Base-by-base conservation (phyloP, 768 basidiomycete species). In the Lactifluus subvellereus region DNA sequence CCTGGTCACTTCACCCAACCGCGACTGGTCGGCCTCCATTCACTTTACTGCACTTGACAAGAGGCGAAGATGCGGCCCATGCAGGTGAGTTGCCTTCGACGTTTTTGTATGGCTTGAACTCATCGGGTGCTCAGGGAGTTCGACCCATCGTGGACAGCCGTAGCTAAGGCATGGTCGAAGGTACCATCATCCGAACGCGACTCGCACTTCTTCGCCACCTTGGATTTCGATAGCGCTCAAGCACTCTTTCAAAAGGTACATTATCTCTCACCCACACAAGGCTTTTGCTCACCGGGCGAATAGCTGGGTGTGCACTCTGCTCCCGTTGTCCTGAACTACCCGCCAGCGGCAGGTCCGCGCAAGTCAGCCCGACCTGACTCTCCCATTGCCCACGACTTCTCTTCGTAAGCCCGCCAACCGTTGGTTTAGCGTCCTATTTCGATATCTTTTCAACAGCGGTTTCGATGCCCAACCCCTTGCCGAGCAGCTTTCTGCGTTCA, bases 171-270 rank as follows among this genome's bases (percentile, higher is more conserved):
- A n/a, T 98, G 94, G 94, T 72, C 81, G 4, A 78, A 78, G 14
- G 80, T 82, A 9, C 74, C 89, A 8, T 69, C 80, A 60, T 78
- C 77, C 22, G 75, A 88, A n/a, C 82, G 87, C 47, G 81, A 91
- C 72, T 77, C 79, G 59, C 95, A 98, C 74, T 95, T 98, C 83
- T 99, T 98, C 71, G 97, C 86, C 9, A 87, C 86, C 13, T 73
- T 93, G 35, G 97, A 99, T 74, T 98, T 97, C 71, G 84, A 90
- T 70, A 79, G 89, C 42, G 87, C 84, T 8, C 79, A 84, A 59
- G 74, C 77, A 1, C 80, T 93, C 49, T 99, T 96, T 77, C 86
- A 90, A 76, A 85, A 84, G 79, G 94, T 92, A 56, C 32, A 71
- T 63, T 30, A 2, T n/a, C 13, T 2, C 4, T 27, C 14, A 27